Conservation (phyloP, 2,329 filamentous ascomycete genomes). For the Tympanopsis confertula region DNA sequence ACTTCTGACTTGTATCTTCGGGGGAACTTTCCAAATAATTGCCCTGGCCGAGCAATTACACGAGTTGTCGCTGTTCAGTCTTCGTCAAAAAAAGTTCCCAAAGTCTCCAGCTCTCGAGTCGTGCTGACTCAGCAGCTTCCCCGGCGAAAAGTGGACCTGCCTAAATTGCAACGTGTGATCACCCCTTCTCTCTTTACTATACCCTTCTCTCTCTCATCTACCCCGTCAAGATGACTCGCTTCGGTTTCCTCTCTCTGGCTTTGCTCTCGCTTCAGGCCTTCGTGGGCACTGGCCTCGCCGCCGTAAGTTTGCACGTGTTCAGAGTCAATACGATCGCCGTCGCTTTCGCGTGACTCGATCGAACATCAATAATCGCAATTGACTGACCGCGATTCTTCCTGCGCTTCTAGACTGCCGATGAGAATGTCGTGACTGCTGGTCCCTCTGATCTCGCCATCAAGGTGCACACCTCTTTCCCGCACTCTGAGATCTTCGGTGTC, state of each 20-base stretch:
- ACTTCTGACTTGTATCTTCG: too few species aligned
- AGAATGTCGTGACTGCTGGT: constrained; percentile 13
- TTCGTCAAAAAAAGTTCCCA: too few species aligned
- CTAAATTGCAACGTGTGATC: too few species aligned
- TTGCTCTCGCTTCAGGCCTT: constrained; percentile 40
- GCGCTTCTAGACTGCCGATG: neutral
- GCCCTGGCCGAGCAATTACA: too few species aligned
- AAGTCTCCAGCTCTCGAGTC: too few species aligned
- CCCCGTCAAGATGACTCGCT: constrained; percentile 47
- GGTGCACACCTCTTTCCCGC: constrained; percentile 5
- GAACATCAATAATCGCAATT: neutral
- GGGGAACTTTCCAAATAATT: too few species aligned
- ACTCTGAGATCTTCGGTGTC: constrained; percentile 55
- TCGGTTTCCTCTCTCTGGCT: constrained; percentile 42
- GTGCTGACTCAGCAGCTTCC: too few species aligned
- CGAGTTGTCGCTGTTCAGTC: too few species aligned
- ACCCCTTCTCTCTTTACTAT: too few species aligned
- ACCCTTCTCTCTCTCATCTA: too few species aligned
- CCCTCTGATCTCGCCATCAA: constrained; percentile 22
- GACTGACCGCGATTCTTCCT: neutral
- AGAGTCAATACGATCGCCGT: constrained; percentile 4
- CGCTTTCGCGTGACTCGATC: too few species aligned
- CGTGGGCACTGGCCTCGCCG: constrained; percentile 32
- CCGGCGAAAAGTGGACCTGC: too few species aligned
- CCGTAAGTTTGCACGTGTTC: constrained; percentile 20